Conservation (phyloP, 2,329 filamentous ascomycete species). For the Pseudocercospora macadamiae region DNA sequence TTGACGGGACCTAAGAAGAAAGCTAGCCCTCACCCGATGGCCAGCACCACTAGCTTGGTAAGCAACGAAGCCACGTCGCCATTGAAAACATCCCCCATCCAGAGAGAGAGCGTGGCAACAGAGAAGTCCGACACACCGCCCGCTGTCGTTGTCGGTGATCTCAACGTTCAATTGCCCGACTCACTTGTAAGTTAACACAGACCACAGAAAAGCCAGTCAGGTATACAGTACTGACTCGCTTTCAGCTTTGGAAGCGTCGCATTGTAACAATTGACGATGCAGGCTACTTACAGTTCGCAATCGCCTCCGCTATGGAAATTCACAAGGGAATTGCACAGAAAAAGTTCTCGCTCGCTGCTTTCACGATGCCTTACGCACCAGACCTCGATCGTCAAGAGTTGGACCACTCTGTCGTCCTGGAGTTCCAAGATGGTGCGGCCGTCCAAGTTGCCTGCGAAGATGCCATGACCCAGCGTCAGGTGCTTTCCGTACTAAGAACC, state of each 20-base stretch:
- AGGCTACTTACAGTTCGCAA: slow-evolving; percentile 80
- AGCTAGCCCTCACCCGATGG: slow-evolving; percentile 4
- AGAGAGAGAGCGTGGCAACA: slow-evolving; percentile 23
- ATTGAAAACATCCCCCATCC: background rate
- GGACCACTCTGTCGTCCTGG: slow-evolving; percentile 76
- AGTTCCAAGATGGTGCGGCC: slow-evolving; percentile 63
- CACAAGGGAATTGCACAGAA: slow-evolving; percentile 37
- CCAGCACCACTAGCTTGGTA: slow-evolving; percentile 34
- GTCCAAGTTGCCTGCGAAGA: slow-evolving; percentile 67
- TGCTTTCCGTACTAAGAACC: slow-evolving; percentile 43
- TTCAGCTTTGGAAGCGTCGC: slow-evolving; percentile 84
- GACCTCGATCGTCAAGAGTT: slow-evolving; percentile 92
- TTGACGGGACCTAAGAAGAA: slow-evolving; percentile 50
- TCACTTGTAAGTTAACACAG: slow-evolving; percentile 61
- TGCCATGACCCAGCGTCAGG: slow-evolving; percentile 54
- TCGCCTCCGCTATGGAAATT: slow-evolving; percentile 59
- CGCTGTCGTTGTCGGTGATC: slow-evolving; percentile 76
- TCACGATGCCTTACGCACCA: slow-evolving; percentile 76
- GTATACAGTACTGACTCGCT: slow-evolving; percentile 14
- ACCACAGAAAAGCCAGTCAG: background rate
- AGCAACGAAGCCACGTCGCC: slow-evolving; percentile 15
- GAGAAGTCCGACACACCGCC: slow-evolving; percentile 48
- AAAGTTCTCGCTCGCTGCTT: slow-evolving; percentile 84
- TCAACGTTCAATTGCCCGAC: slow-evolving; percentile 97
- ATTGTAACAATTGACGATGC: slow-evolving; percentile 82